Base-by-base conservation (phyloP, 2,329 filamentous ascomycete species). In the Exophiala phaeomuriformis region DNA sequence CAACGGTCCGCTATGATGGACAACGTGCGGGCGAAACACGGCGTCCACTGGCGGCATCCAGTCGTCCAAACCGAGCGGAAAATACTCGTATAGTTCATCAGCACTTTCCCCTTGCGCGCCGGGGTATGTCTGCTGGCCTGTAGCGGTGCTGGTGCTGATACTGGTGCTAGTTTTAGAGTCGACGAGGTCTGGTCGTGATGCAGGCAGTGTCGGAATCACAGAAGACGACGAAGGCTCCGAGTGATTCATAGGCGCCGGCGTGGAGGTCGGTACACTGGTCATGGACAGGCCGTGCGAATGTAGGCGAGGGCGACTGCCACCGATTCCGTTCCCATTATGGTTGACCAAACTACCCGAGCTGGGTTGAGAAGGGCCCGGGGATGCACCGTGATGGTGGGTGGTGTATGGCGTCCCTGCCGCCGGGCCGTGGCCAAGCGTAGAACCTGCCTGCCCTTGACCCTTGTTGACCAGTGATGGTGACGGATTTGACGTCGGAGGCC, bases 81-180 rank as follows among this genome's bases (percentile, higher is more conserved):
- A 96, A 67, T 97, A 96, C 71, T 97, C 90, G 67, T 96, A 96
- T 12, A 96, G 74, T 60, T 90, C 74, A 69, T 96, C 90, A 0
- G 84, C 84, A 62, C 49, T 59, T 19, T 61, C 57, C 4, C 56
- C 52, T 5, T 57, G 19, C 19, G 19, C 59, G 7, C 43, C 42
- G 30, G 35, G 41, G 49, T 52, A 58, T 6, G 55, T 41, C 2
- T 53, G 40, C 19, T 19, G 19, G 19, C 19, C 19, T 19, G 19
- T 19, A 19, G 19, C 19, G 19, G 19, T 19, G 19, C 19, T 19
- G 19, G 19, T 19, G 19, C 19, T 19, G 19, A 19, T 19, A 19
- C 19, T 19, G 19, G 19, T 19, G 10, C 51, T 49, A 19, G 56
- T 59, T 46, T 57, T 59, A 4, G 47, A 49, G 5, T 50, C 31